Evolutionary conservation across 169 alveolate species (phyloP).

Genomic region (Besnoitia besnoiti): DNA sequence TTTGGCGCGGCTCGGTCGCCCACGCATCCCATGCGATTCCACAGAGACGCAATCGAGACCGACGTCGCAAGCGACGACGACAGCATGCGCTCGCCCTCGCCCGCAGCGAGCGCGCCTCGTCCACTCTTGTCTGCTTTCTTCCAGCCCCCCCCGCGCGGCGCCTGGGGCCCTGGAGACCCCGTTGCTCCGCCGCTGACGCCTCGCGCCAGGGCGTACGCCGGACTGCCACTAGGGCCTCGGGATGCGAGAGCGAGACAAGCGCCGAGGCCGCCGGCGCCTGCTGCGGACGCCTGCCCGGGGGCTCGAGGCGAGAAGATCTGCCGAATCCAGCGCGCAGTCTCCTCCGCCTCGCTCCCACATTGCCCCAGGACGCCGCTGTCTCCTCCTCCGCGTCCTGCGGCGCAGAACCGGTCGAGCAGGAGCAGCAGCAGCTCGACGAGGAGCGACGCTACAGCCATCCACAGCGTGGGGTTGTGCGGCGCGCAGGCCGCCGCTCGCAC

Average conservation of each 20-base stretch:
- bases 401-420: conserved; percentile 45
- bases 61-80: not conserved
- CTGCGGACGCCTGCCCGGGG: not conserved
- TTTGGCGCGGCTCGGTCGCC: conserved; percentile 57
- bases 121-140: not conserved
- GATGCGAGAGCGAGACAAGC: not conserved
- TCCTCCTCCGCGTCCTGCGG: conserved; percentile 37
- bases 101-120: not conserved
- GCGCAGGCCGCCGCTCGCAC: conserved; percentile 59
- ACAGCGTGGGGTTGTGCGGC: conserved; percentile 59
- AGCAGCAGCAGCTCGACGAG: conserved; percentile 64
- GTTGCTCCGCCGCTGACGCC: not conserved
- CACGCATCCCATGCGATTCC: conserved; percentile 27
- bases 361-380: not conserved
- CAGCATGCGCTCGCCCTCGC: not conserved
- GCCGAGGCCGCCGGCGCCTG: not conserved
- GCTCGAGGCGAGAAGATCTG: not conserved
- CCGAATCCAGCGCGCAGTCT: not conserved
- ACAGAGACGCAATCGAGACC: not conserved
- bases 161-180: not conserved
- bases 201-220: not conserved
- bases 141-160: not conserved
- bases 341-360: not conserved
- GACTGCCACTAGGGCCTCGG: not conserved
- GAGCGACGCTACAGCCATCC: conserved; percentile 49